phyloP scores from a whole-genome alignment of 2,329 filamentous ascomycete genomes.

The Verticillium nubilum region DNA sequence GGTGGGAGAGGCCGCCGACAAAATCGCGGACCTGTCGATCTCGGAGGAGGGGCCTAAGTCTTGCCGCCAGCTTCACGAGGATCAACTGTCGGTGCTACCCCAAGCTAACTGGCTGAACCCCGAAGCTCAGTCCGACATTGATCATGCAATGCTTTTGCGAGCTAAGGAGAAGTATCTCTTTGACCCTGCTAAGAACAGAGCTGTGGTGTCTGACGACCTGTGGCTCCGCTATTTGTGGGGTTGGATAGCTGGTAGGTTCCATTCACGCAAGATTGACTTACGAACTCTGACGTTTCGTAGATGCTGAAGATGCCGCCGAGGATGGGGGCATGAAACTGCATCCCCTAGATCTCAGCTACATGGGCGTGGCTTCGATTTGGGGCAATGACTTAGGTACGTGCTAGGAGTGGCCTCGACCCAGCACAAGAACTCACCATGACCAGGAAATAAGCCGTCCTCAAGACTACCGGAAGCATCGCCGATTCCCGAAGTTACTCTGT shows the following conservation, averaged over 20 bases:
- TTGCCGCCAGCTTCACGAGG: slow-evolving; percentile 54
- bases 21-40: slow-evolving; percentile 28
- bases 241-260: slow-evolving; percentile 58
- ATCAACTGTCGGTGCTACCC: slow-evolving; percentile 39
- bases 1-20: slow-evolving; percentile 11
- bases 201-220: slow-evolving; percentile 64
- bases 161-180: slow-evolving; percentile 59
- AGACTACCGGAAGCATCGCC: slow-evolving; percentile 40
- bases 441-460: slow-evolving; percentile 42
- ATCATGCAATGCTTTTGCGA: slow-evolving; percentile 54
- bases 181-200: slow-evolving; percentile 58
- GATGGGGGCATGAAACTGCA: slow-evolving; percentile 66
- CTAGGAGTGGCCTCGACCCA: too few relatives aligned
- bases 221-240: slow-evolving; percentile 78
- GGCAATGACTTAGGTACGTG: slow-evolving; percentile 57
- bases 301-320: slow-evolving; percentile 57
- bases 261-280: neutral
- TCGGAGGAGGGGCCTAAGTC: slow-evolving; percentile 33
- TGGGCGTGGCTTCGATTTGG: slow-evolving; percentile 72
- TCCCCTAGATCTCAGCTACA: slow-evolving; percentile 66
- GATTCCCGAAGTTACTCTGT: slow-evolving; percentile 43
- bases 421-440: slow-evolving; percentile 10
- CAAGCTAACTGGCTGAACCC: slow-evolving; percentile 41
- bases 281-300: slow-evolving; percentile 23
- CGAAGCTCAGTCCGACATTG: slow-evolving; percentile 45